Evolutionary conservation across 208 protist species (phyloP), one percentile per base, ranked within the genome.

Genomic region (Naegleria fowleri): DNA sequence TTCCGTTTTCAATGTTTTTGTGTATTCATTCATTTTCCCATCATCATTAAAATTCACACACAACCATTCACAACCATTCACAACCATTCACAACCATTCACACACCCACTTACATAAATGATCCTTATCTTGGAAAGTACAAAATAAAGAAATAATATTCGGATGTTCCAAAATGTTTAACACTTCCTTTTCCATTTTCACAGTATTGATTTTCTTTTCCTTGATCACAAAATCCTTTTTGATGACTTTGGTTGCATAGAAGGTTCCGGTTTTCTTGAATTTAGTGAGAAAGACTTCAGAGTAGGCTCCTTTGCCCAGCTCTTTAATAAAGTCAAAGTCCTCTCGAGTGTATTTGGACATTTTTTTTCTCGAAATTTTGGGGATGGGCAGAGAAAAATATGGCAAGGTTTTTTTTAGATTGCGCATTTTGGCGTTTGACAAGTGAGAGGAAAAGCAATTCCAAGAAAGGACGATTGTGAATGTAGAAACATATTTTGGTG

Each of bases 181-280:
- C 5, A 92, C 55, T 38, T 92, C 48, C 25, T 51, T 86, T 40
- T 92, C 91, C n/a, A 79, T 76, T 36, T 92, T 90, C 9, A 92
- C 91, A 16, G 75, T 83, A 5, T 92, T 41, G 22, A 59, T 29
- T 79, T 92, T 92, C 29, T 92, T 92, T 22, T 89, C 33, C 2
- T 33, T 38, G 48, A 90, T 38, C 5, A 92, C 19, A 16, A 55
- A 55, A 40, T 40, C 22, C 38, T 92, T 92, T 0, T 41, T n/a
- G 15, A 92, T 92, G 4, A 92, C 58, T 88, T 92, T 92, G 33
- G 84, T 90, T 0, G 91, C 91, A 41, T 88, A 92, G 15, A 19
- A 15, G 75, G 90, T 85, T 39, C 84, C 84, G 19, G 83, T 83
- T 90, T 13, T 16, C n/a, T 79, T 86, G 13, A 43, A 90, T 40